These are phyloP conservation scores for Metarhizium sp. DNA, from an alignment of 2,329 filamentous ascomycete species.

Conservation along the genomic window DNA sequence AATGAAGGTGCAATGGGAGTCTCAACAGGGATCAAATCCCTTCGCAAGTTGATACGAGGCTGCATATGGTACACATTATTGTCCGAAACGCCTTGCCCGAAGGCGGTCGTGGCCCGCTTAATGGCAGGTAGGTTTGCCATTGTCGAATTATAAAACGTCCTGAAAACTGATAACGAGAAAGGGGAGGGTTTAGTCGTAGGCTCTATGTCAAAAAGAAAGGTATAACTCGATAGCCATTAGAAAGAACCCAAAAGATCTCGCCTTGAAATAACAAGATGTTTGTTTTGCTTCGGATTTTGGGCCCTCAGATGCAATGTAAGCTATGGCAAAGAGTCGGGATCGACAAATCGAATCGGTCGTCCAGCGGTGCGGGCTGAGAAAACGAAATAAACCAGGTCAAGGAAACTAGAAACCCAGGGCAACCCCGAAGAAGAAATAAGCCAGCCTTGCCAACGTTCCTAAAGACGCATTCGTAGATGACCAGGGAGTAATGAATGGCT, in stretches of 20 bases:
- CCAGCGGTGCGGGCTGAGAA: background rate
- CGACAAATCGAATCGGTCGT: background rate
- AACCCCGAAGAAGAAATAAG: background rate
- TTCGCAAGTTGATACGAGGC: conserved; percentile 17
- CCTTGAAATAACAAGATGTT: background rate
- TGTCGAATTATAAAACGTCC: background rate
- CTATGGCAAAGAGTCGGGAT: background rate
- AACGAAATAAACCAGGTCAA: background rate
- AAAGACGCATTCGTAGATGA: background rate
- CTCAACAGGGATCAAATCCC: conserved; percentile 6
- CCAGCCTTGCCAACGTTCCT: background rate
- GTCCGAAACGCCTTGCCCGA: conserved; percentile 10
- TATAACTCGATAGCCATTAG: conserved; percentile 13
- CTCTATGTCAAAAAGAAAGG: conserved; percentile 3
- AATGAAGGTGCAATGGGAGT: conserved; percentile 2
- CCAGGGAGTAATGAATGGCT: conserved; percentile 2
- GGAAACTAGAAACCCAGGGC: background rate
- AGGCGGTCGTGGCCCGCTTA: background rate
- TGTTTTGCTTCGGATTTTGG: background rate
- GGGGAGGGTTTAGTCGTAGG: background rate
- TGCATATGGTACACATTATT: conserved; percentile 14
- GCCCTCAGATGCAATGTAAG: background rate
- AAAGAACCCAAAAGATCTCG: background rate
- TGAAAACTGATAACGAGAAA: conserved; percentile 4
- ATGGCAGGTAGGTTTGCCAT: conserved; percentile 3